Evolutionary conservation across 805 yeast genomes (phyloP).

Genomic region (Kuraishia cidri): DNA sequence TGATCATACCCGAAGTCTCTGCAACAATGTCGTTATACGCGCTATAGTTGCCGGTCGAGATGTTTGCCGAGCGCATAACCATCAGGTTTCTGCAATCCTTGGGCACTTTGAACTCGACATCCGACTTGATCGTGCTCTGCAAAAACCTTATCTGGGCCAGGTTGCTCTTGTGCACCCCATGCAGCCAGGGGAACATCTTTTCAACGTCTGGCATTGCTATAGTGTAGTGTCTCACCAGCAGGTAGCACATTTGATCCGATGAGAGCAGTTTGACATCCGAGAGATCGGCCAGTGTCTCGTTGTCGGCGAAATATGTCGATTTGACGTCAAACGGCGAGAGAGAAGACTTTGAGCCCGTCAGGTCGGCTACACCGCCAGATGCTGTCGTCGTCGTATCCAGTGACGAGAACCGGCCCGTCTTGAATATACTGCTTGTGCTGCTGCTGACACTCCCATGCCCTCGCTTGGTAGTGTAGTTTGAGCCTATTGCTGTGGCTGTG

Average conservation of each 20-base stretch:
- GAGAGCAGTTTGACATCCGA: slow-evolving; percentile 12
- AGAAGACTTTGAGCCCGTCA: no score
- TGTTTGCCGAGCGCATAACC: slow-evolving; percentile 20
- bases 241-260: slow-evolving; percentile 14
- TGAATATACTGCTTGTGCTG: no score
- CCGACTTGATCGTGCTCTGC: slow-evolving; percentile 8
- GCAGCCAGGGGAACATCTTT: slow-evolving; percentile 83
- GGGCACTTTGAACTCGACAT: slow-evolving; percentile 13
- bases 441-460: no score
- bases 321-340: slow-evolving; percentile 12
- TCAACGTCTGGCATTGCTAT: slow-evolving; percentile 51
- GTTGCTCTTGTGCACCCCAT: slow-evolving; percentile 58
- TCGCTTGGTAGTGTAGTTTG: no score
- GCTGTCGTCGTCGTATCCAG: no score
- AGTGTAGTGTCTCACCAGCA: slow-evolving; percentile 12
- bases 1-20: slow-evolving; percentile 36
- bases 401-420: no score
- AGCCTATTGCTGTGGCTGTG: no score
- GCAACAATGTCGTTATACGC: slow-evolving; percentile 17
- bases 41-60: slow-evolving; percentile 17
- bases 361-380: no score
- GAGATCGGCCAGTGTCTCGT: slow-evolving; percentile 7
- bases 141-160: slow-evolving; percentile 42
- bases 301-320: slow-evolving; percentile 10
- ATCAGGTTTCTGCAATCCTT: slow-evolving; percentile 13